Conservation (phyloP, 441 rosid species). For the Gossypium davidsonii region DNA sequence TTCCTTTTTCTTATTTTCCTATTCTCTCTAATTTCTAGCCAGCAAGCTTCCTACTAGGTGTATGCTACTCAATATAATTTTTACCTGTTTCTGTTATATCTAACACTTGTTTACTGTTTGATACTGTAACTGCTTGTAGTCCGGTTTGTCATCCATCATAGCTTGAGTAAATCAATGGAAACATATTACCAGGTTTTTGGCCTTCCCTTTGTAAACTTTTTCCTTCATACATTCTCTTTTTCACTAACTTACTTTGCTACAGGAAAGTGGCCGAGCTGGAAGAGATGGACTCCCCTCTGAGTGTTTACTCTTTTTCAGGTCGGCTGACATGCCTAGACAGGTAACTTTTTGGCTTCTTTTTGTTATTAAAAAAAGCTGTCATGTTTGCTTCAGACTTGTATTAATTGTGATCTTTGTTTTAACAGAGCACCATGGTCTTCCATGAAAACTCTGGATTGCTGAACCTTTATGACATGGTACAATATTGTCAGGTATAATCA, state of each 20-base stretch:
- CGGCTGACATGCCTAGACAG: slow-evolving; percentile 94
- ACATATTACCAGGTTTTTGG: slow-evolving; percentile 86
- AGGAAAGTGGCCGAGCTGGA: slow-evolving; percentile 99
- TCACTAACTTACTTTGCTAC: slow-evolving; percentile 28
- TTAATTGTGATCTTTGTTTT: slow-evolving; percentile 14
- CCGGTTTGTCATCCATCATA: slow-evolving; percentile 99
- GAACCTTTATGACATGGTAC: slow-evolving; percentile 83
- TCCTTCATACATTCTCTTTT: slow-evolving; percentile 18
- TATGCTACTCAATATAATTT: background rate
- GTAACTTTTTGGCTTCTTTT: slow-evolving; percentile 24
- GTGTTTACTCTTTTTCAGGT: slow-evolving; percentile 78
- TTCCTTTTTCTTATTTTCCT: background rate
- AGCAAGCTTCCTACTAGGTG: background rate
- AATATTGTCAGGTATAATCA: slow-evolving; percentile 81
- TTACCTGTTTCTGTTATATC: background rate
- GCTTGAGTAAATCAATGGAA: slow-evolving; percentile 98
- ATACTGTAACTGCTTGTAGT: slow-evolving; percentile 45
- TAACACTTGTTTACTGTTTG: background rate
- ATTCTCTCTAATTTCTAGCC: background rate
- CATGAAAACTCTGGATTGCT: slow-evolving; percentile 92
- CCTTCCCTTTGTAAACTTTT: slow-evolving; percentile 16
- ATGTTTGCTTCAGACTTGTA: background rate
- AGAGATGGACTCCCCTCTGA: slow-evolving; percentile 96
- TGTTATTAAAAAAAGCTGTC: slow-evolving; percentile 1
- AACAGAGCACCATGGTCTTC: slow-evolving; percentile 97